Evolutionary conservation across 2,329 filamentous ascomycete genomes (phyloP).

Genomic region (Ophiostoma sp.): DNA sequence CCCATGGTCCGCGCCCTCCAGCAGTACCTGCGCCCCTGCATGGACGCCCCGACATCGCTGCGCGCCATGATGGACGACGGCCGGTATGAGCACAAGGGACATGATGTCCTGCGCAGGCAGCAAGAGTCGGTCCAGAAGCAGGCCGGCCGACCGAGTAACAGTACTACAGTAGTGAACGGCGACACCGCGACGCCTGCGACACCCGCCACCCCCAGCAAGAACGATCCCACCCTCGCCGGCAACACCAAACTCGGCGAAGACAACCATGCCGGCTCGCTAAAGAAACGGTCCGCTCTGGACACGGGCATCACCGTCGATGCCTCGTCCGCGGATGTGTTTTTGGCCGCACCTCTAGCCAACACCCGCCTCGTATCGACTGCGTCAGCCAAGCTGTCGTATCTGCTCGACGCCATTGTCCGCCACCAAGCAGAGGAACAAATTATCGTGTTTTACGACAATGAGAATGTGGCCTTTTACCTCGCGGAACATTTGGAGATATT

Average conservation of each 20-base stretch:
- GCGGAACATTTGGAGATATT: slow-evolving; percentile 77
- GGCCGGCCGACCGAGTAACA: neutral
- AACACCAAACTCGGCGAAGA: slow-evolving; percentile 47
- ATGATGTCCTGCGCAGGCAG: slow-evolving; percentile 26
- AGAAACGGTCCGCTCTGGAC: slow-evolving; percentile 32
- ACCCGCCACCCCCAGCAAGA: neutral
- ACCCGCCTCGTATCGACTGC: slow-evolving; percentile 73
- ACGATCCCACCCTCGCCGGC: slow-evolving; percentile 39
- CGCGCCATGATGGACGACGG: slow-evolving; percentile 51
- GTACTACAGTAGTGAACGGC: neutral
- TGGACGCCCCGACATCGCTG: slow-evolving; percentile 46
- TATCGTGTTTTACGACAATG: slow-evolving; percentile 87
- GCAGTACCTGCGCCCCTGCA: slow-evolving; percentile 50
- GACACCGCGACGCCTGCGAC: neutral
- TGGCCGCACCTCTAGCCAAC: slow-evolving; percentile 53
- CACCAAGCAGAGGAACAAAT: slow-evolving; percentile 78
- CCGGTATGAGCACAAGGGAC: slow-evolving; percentile 42
- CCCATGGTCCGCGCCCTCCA: slow-evolving; percentile 55
- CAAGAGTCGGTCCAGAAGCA: slow-evolving; percentile 9
- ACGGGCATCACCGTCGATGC: slow-evolving; percentile 35
- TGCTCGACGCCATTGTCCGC: slow-evolving; percentile 69
- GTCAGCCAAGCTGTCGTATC: slow-evolving; percentile 84
- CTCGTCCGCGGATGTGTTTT: slow-evolving; percentile 27
- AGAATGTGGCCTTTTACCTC: slow-evolving; percentile 84
- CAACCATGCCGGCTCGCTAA: slow-evolving; percentile 34